Base-by-base conservation (phyloP, 495 filamentous ascomycete species). In the Hyaloscypha hepaticicola region DNA sequence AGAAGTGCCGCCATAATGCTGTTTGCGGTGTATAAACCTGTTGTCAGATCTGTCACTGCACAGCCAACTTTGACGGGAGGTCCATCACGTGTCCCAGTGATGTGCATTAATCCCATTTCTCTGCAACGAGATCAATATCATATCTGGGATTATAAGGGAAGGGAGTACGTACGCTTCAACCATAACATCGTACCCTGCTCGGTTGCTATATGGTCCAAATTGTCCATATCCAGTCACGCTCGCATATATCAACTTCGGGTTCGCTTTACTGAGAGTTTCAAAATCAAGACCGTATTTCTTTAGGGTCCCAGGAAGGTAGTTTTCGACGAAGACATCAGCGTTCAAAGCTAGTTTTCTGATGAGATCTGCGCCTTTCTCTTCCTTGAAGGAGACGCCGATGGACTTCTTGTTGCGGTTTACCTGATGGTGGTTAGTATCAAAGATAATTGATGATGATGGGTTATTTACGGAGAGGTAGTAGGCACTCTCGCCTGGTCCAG, bases 161-260 rank as follows among this genome's bases (percentile, higher is more conserved):
- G 22, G 14, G 11, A 48, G 27, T 11, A 63, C 51, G 41, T n/a
- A 63, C 61, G 94, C 95, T 76, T 99, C 95, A 2, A 99, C 95
- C 93, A 99, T 98, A 66, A 99, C 95, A 76, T 99, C 95, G 79
- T 99, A 99, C 11, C 95, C 95, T 9, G 95, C 92, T 8, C 95
- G 84, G 58, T 87, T 85, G 26, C 88, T 88, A 75, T 96, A 97
- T 0, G 96, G 95, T 0, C 95, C 95, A 1, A 89, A 96, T 74
- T 99, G 95, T 5, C 95, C 95, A 59, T 85, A 86, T n/a, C 85
- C 85, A 1, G 85, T 88, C 31, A 88, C 85, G 33, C 82, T 85
- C 8, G 85, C 83, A 63, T 88, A 88, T 55, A 88, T 83, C 22
- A 92, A 77, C 1, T 70, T 76, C 24, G 95, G 93, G 70, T 97